phyloP scores from a whole-genome alignment of 371 early-diverging fungal species.

The Mucor racemosus region DNA sequence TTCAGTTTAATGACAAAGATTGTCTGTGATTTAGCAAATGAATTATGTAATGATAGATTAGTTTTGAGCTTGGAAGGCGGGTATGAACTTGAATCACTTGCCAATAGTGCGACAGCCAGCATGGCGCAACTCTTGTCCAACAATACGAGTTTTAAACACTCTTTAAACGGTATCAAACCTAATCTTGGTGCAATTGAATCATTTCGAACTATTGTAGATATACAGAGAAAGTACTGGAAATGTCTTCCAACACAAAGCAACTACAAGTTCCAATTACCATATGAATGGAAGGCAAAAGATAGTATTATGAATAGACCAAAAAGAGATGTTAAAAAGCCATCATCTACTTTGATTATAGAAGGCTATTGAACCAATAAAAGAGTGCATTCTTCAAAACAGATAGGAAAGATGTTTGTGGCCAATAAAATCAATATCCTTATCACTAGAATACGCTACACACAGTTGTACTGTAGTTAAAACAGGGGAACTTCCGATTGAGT shows the following conservation, averaged over 20 bases:
- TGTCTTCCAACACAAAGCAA: conserved; percentile 47
- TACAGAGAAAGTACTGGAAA: conserved; percentile 58
- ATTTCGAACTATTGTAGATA: conserved; percentile 45
- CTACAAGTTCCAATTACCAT: conserved; percentile 56
- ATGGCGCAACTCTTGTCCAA: conserved; percentile 47
- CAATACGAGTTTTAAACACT: conserved; percentile 39
- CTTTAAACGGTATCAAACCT: conserved; percentile 59
- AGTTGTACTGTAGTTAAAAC: not conserved
- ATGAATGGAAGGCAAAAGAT: conserved; percentile 60
- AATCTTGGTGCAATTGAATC: conserved; percentile 58
- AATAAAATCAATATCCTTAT: conserved; percentile 4
- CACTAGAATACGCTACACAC: not conserved
- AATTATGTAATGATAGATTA: conserved; percentile 56
- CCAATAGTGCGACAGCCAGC: conserved; percentile 47
- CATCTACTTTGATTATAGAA: conserved; percentile 36
- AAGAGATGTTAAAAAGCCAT: conserved; percentile 39
- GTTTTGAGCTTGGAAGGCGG: conserved; percentile 59
- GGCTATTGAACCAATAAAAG: conserved; percentile 30
- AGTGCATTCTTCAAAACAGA: not conserved
- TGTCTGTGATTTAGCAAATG: conserved; percentile 55
- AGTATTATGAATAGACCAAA: conserved; percentile 55
- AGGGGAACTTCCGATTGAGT: not conserved
- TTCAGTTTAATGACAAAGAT: conserved; percentile 61
- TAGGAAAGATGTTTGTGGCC: not conserved
- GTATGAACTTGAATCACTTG: conserved; percentile 54